These are phyloP conservation scores for Lyophyllum atratum DNA, from an alignment of 768 basidiomycete species.

Conservation along the genomic window DNA sequence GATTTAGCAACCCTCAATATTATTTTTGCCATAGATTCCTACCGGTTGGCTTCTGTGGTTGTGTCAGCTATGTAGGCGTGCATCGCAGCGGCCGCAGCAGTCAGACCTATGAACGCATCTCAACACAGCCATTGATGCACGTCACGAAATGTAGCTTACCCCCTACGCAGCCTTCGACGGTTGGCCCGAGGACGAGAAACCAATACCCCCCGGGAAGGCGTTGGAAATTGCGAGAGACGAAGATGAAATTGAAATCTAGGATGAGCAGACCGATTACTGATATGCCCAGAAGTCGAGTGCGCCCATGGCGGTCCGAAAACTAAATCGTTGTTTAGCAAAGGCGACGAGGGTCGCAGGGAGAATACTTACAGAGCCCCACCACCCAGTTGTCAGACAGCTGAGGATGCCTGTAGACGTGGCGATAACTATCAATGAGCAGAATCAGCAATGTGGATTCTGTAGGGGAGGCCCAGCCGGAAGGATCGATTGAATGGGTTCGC, in stretches of 20 bases:
- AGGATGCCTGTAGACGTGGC: constrained; percentile 69
- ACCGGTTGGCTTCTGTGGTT: constrained; percentile 57
- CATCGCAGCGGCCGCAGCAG: constrained; percentile 49
- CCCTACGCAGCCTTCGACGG: constrained; percentile 71
- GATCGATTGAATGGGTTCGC: no score
- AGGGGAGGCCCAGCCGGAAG: no score
- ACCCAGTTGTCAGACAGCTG: constrained; percentile 76
- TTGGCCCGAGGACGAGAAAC: constrained; percentile 67
- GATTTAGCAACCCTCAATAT: not conserved
- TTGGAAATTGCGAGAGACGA: constrained; percentile 60
- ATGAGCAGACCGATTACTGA: constrained; percentile 60
- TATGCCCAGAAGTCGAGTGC: constrained; percentile 64
- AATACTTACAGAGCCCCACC: constrained; percentile 78
- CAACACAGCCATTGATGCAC: constrained; percentile 3
- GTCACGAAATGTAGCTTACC: constrained; percentile 42
- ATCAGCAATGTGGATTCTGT: not conserved
- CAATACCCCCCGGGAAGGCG: constrained; percentile 80
- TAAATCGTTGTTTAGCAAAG: constrained; percentile 24
- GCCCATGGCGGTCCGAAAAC: constrained; percentile 80
- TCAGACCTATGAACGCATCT: constrained; percentile 37
- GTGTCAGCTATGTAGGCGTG: constrained; percentile 77
- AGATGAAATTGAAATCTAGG: constrained; percentile 65
- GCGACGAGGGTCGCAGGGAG: not conserved
- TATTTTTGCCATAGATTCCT: constrained; percentile 11
- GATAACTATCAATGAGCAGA: constrained; percentile 48